phyloP scores from a whole-genome alignment of 192 early-diverging fungal genomes.

The Backusella morwellensis region DNA sequence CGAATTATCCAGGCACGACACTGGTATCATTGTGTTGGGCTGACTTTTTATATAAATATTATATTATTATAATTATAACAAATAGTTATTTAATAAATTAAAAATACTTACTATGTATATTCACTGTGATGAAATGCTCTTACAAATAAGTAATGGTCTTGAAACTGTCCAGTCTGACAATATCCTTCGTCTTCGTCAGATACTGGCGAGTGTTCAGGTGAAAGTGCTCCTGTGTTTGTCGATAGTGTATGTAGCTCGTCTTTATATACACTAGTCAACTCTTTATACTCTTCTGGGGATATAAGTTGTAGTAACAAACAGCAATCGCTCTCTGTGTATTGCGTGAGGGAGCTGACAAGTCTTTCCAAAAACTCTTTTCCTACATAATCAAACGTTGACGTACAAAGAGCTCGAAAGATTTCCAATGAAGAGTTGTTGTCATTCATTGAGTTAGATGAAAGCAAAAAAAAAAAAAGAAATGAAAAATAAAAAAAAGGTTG shows the following conservation, averaged over 20 bases:
- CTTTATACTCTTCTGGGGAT: conserved; percentile 11
- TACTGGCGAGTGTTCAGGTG: background rate
- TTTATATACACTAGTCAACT: background rate
- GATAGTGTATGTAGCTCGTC: background rate
- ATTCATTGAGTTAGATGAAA: background rate
- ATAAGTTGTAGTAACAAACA: background rate
- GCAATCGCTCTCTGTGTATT: background rate
- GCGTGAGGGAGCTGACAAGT: background rate
- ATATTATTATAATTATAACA: background rate
- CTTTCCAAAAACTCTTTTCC: conserved; percentile 5
- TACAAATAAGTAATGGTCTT: conserved; percentile 11
- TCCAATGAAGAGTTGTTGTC: background rate
- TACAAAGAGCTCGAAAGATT: conserved; percentile 3
- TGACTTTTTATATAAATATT: background rate
- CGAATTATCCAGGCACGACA: background rate
- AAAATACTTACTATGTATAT: background rate
- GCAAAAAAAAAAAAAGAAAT: too few relatives aligned
- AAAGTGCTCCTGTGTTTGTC: background rate
- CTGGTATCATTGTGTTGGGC: conserved; percentile 6
- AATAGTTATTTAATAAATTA: background rate
- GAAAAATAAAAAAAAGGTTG: background rate
- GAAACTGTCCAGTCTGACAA: background rate
- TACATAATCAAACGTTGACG: conserved; percentile 4
- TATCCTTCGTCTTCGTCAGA: background rate
- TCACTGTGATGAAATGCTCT: background rate